Conservation (phyloP, 2,329 filamentous ascomycete genomes). For the Cladosporium sp. region DNA sequence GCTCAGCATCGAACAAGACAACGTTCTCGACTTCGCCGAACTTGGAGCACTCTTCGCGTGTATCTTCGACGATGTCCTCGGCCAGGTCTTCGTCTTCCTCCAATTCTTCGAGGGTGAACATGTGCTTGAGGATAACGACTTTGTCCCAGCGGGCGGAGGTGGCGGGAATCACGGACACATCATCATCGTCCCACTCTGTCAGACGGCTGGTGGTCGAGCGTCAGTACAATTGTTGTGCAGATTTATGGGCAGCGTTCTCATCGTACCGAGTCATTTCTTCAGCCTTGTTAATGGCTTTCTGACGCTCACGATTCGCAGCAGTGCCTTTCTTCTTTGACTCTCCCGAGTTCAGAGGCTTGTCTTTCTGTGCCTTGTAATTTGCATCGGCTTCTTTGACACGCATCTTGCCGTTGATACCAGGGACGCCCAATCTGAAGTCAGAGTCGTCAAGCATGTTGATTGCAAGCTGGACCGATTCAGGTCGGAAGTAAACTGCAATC, state of each 20-base stretch:
- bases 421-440: conserved; percentile 66
- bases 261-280: conserved; percentile 71
- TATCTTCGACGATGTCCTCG: conserved; percentile 90
- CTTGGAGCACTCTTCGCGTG: conserved; percentile 83
- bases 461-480: conserved; percentile 84
- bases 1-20: conserved; percentile 81
- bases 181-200: conserved; percentile 91
- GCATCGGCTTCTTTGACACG: conserved; percentile 78
- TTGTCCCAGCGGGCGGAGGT: conserved; percentile 64
- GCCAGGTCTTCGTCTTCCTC: conserved; percentile 78
- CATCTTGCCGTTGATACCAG: conserved; percentile 59
- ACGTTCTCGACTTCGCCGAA: conserved; percentile 87
- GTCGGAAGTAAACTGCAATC: conserved; percentile 75
- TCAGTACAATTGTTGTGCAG: not conserved
- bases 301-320: conserved; percentile 53
- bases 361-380: conserved; percentile 85
- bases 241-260: not conserved
- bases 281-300: conserved; percentile 83
- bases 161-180: conserved; percentile 56
- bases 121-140: conserved; percentile 81
- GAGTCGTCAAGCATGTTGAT: conserved; percentile 77
- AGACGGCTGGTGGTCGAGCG: conserved; percentile 59
- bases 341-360: conserved; percentile 41
- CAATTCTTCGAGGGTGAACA: conserved; percentile 84
- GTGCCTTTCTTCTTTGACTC: conserved; percentile 41